Evolutionary conservation across 352 stramenopile genomes (phyloP), one percentile per base, ranked within the genome.

Genomic region (Phytophthora melonis): DNA sequence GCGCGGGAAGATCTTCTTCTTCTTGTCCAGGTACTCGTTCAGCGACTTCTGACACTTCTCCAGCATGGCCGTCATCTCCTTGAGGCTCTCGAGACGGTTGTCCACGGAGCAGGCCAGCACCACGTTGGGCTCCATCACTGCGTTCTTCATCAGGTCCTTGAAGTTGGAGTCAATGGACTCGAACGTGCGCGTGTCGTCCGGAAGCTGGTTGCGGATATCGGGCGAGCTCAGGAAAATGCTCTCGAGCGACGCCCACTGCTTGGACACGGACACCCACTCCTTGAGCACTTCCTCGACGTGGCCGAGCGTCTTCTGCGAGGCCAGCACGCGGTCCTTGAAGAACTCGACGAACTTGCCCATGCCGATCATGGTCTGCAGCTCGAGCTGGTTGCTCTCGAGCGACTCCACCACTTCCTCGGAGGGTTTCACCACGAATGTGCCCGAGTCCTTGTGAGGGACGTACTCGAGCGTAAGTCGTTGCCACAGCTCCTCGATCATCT

Each of bases 271-370:
- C 1, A 95, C 88, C 90, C 90, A 97, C 65, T 96, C 89, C 55
- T 95, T 96, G 11, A 97, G 65, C 14, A 96, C 88, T 58, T 96
- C 90, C 64, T 97, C 89, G 9, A 96, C 89, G 43, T 97, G 87
- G 0, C 90, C 90, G 0, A 97, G 70, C 7, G 85, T 92, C 68
- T 95, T 94, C 55, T 97, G 90, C 0, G 84, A 94, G 3, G 77
- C 76, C 9, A 95, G 36, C 4, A 97, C 90, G 10, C 89, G 83
- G 47, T 97, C 88, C 66, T 96, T 95, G 66, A 97, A 97, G 61
- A 96, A 96, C 41, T 96, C 90, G 34, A 97, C 90, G 49, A 97
- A 97, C 60, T 97, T 97, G n/a, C 90, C 90, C 89, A 97, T 97
- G 0, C 88, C 88, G 6, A 96, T 89, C 89, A 97, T 97, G 0